Base-by-base conservation (phyloP, 148 eudicot genomes). In the Vaccinium corymbosum region DNA sequence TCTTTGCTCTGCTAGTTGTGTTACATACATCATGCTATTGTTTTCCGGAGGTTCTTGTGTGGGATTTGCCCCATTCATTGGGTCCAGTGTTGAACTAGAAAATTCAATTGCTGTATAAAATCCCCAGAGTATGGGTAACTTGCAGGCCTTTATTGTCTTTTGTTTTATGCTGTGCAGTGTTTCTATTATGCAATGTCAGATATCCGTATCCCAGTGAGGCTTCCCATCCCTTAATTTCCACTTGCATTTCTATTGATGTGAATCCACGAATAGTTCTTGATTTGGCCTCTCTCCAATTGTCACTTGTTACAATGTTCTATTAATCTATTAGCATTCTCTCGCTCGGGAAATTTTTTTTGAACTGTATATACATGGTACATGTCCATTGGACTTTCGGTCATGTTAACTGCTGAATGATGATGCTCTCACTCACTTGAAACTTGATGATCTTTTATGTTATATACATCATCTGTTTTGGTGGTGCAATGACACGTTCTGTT, bases 401-500 rank as follows among this genome's bases (percentile, higher is more conserved):
- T 79, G 71, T n/a, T 12, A 15, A 76, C 27, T 56, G 20, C 20
- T 81, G 70, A 76, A 17, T 56, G 20, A 29, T 81, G 70, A 51
- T 48, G 19, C 10, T 66, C 27, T 80, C 56, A 32, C 72, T 29
- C 42, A 16, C 81, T 16, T 27, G 76, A 73, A 71, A 77, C 66
- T 70, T 81, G 83, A 25, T 22, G 42, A 81, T 77, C 2, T 57
- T 20, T 7, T 62, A 7, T n/a, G 32, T 38, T 38, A 29, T 38
- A 29, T 68, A 59, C 32, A 42, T 49, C 14, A 22, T 51, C 73
- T 82, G 76, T 71, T 79, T 73, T 79, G 49, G 12, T 50, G 68
- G n/a, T 82, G 64, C 51, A 74, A 59, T 80, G 82, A 80, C 46
- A 32, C 6, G 66, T 56, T 80, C 35, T 70, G 27, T 87, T 66